Conservation (phyloP, 148 eudicot genomes). For the Tetragonia tetragonoides region DNA sequence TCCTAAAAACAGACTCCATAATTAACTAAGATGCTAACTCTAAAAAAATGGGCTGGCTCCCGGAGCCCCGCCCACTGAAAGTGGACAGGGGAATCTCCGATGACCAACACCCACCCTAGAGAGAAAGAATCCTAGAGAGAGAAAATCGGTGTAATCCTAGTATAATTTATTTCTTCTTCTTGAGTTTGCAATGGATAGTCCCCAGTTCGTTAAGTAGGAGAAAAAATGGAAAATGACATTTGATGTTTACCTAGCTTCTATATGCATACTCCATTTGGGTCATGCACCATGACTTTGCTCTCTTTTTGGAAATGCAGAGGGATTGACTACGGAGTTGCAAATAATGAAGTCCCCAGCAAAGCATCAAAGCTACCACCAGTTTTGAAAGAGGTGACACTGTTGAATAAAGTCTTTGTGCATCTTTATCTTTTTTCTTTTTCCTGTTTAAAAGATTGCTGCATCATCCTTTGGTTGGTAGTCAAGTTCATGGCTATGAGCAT, state of each 20-base stretch:
- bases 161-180: too few relatives aligned
- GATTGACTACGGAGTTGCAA: slow-evolving; percentile 39
- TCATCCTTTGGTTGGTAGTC: slow-evolving; percentile 4
- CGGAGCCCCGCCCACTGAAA: too few relatives aligned
- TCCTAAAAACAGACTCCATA: too few relatives aligned
- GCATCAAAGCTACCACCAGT: slow-evolving; percentile 27
- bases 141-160: too few relatives aligned
- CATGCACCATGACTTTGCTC: not conserved
- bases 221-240: not conserved
- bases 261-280: not conserved
- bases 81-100: too few relatives aligned
- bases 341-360: slow-evolving; percentile 28
- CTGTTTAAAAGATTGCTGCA: not conserved
- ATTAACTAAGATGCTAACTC: too few relatives aligned
- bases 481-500: not conserved
- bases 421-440: not conserved
- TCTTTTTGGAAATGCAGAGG: slow-evolving; percentile 27
- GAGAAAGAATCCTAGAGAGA: too few relatives aligned
- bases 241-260: not conserved
- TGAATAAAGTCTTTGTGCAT: not conserved
- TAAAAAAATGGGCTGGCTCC: too few relatives aligned
- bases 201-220: not conserved
- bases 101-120: too few relatives aligned
- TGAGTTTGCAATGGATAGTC: not conserved
- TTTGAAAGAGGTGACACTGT: slow-evolving; percentile 30